phyloP scores from a whole-genome alignment of 257 asterid species.

The Fraxinus pennsylvanica region DNA sequence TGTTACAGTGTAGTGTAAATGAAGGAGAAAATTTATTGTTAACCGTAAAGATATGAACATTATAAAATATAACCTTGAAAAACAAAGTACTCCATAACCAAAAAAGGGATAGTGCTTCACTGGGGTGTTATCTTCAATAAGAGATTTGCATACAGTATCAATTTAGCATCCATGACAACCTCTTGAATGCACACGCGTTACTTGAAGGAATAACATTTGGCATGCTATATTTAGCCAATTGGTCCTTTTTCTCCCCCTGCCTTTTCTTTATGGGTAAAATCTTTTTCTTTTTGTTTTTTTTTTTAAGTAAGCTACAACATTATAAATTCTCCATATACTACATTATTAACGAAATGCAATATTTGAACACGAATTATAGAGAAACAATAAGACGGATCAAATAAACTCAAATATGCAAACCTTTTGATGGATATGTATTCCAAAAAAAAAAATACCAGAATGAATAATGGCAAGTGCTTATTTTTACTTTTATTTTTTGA shows the following conservation, averaged over 20 bases:
- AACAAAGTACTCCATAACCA: not conserved
- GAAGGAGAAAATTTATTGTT: not conserved
- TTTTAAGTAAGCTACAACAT: not conserved
- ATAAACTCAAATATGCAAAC: not conserved
- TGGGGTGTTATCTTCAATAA: not conserved
- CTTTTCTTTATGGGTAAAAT: not conserved
- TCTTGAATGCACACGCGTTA: not conserved
- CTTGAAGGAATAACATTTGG: not conserved
- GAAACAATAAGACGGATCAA: conserved; percentile 6
- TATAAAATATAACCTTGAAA: not conserved
- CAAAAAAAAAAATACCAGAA: not conserved
- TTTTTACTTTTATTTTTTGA: not conserved
- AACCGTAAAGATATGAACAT: not conserved
- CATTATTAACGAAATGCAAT: conserved; percentile 1
- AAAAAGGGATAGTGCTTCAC: not conserved
- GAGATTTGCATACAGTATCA: not conserved
- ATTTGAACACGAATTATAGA: not conserved
- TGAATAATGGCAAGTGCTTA: not conserved
- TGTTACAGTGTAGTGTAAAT: not conserved
- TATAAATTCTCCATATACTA: conserved; percentile 9
- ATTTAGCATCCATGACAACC: not conserved
- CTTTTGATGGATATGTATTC: not conserved
- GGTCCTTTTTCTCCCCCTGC: not conserved
- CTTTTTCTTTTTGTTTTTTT: not conserved
- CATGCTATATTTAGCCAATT: not conserved